Conservation (phyloP, 1,284 basidiomycete genomes). For the Marasmius oreades region DNA sequence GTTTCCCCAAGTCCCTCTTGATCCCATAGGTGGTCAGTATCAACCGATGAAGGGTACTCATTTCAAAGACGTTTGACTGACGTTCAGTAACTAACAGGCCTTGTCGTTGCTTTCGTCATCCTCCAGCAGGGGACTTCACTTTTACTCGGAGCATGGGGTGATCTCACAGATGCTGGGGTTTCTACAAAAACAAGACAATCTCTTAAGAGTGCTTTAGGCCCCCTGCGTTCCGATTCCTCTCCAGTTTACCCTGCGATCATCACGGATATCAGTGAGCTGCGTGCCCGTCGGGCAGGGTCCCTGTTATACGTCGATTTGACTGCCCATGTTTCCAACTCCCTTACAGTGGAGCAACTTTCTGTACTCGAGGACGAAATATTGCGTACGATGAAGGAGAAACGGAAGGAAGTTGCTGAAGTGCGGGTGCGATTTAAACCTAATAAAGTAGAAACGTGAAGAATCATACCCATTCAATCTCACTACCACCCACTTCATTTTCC, state of each 20-base stretch:
- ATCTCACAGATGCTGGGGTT: constrained; percentile 85
- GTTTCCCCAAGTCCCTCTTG: constrained; percentile 83
- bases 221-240: constrained; percentile 38
- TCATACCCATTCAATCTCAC: too few relatives aligned
- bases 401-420: constrained; percentile 79
- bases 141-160: constrained; percentile 70
- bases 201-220: constrained; percentile 52
- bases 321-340: constrained; percentile 60
- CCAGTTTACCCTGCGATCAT: constrained; percentile 25
- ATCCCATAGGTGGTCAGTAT: constrained; percentile 84
- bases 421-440: constrained; percentile 63
- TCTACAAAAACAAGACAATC: constrained; percentile 51
- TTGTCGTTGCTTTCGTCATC: constrained; percentile 89
- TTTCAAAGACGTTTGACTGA: constrained; percentile 4
- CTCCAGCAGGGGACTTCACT: constrained; percentile 80
- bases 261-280: constrained; percentile 61
- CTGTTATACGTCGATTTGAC: constrained; percentile 72
- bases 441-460: not conserved
- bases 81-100: constrained; percentile 39
- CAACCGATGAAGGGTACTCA: not conserved
- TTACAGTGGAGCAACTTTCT: constrained; percentile 57
- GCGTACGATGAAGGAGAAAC: constrained; percentile 53
- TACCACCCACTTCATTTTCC: too few relatives aligned
- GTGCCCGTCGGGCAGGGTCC: constrained; percentile 78
- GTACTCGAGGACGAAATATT: constrained; percentile 63